phyloP scores from a whole-genome alignment of 352 stramenopile genomes.

The Phytophthora capsici region DNA sequence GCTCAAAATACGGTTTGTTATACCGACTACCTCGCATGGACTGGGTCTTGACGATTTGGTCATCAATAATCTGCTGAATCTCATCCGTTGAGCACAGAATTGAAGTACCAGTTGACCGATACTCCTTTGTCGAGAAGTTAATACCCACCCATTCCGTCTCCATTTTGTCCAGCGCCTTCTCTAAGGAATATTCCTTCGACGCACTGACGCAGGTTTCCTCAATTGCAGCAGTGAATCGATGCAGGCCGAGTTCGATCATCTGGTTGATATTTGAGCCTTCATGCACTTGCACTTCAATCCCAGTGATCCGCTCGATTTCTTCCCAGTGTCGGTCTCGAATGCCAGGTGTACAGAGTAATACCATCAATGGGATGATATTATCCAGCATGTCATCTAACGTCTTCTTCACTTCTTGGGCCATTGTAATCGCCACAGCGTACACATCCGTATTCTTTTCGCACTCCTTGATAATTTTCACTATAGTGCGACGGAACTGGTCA shows the following conservation, averaged over 20 bases:
- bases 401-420: slow-evolving; percentile 85
- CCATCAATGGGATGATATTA: slow-evolving; percentile 92
- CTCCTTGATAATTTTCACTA: slow-evolving; percentile 92
- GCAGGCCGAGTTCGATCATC: slow-evolving; percentile 88
- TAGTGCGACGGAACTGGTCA: slow-evolving; percentile 88
- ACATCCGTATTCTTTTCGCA: slow-evolving; percentile 90
- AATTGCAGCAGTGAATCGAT: slow-evolving; percentile 88
- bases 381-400: slow-evolving; percentile 88
- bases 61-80: slow-evolving; percentile 94
- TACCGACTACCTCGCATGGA: slow-evolving; percentile 94
- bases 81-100: slow-evolving; percentile 90
- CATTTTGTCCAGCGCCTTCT: slow-evolving; percentile 95
- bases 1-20: slow-evolving; percentile 93
- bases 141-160: slow-evolving; percentile 92
- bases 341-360: slow-evolving; percentile 92
- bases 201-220: slow-evolving; percentile 94
- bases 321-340: slow-evolving; percentile 94
- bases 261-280: slow-evolving; percentile 92
- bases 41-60: slow-evolving; percentile 96
- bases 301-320: slow-evolving; percentile 89
- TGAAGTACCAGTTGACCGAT: slow-evolving; percentile 93
- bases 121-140: slow-evolving; percentile 94
- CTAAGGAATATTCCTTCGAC: slow-evolving; percentile 94
- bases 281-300: slow-evolving; percentile 89
- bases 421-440: slow-evolving; percentile 78